These are phyloP conservation scores for Lentinus polychrous DNA, from an alignment of 1,284 basidiomycete genomes.

Conservation along the genomic window DNA sequence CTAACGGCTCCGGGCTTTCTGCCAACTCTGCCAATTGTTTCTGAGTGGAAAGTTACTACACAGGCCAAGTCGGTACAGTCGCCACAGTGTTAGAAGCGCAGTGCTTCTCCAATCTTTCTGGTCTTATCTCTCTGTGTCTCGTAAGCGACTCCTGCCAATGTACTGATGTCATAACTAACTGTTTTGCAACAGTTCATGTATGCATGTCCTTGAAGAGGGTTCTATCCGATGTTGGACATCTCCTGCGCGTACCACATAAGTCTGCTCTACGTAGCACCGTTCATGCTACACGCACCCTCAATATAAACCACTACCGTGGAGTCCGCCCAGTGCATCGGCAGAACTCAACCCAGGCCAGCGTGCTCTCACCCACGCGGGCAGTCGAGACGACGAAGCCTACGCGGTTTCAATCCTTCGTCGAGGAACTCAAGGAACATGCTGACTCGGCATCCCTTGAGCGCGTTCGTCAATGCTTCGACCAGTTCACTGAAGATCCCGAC, in stretches of 20 bases:
- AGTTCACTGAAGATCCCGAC: neutral
- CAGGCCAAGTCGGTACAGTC: neutral
- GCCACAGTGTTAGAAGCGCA: neutral
- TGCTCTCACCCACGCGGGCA: neutral
- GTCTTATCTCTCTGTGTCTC: neutral
- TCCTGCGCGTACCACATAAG: slow-evolving; percentile 7
- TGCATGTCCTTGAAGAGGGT: slow-evolving; percentile 28
- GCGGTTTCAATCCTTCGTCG: neutral
- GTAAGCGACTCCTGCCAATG: neutral
- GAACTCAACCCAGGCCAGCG: neutral
- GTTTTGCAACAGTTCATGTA: slow-evolving; percentile 9
- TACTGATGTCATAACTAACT: neutral
- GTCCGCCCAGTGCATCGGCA: neutral
- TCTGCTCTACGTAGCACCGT: neutral
- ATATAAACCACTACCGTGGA: neutral
- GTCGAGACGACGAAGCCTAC: neutral
- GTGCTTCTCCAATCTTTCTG: neutral
- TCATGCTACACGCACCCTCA: neutral
- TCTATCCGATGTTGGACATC: slow-evolving; percentile 15
- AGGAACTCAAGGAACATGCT: neutral
- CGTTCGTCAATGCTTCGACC: neutral
- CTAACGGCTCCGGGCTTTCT: too few species aligned
- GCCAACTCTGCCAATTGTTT: too few species aligned
- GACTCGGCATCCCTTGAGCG: neutral
- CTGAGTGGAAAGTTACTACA: too few species aligned